These are phyloP conservation scores for Mallotus japonicus DNA, from an alignment of 441 rosid genomes.

Conservation along the genomic window DNA sequence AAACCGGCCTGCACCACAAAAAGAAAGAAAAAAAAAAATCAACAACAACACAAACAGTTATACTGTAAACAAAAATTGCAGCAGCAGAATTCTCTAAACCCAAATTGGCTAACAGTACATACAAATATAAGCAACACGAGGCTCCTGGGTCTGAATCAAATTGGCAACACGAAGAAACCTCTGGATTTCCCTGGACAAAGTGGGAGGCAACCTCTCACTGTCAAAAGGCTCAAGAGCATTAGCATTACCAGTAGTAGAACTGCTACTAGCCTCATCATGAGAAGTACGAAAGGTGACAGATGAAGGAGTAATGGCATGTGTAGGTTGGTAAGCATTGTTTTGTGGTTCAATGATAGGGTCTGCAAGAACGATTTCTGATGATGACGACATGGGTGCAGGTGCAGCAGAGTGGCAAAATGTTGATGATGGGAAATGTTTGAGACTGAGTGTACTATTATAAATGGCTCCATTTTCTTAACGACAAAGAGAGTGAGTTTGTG, in stretches of 20 bases:
- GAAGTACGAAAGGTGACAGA: not conserved
- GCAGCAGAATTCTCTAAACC: not conserved
- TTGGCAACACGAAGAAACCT: conserved; percentile 90
- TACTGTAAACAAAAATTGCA: too few relatives aligned
- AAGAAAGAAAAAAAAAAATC: too few relatives aligned
- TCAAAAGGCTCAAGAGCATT: conserved; percentile 61
- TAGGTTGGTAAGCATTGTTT: conserved; percentile 12
- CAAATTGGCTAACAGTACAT: conserved; percentile 10
- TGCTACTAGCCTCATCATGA: not conserved
- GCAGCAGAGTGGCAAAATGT: conserved; percentile 1
- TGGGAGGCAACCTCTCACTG: conserved; percentile 86
- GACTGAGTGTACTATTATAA: conserved; percentile 5
- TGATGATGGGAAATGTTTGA: conserved; percentile 8
- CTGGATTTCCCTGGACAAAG: conserved; percentile 69
- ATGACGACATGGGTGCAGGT: conserved; percentile 38
- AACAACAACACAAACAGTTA: too few relatives aligned
- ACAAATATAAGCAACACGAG: conserved; percentile 91
- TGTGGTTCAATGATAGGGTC: conserved; percentile 41
- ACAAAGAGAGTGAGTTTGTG: conserved; percentile 22
- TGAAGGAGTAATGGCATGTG: conserved; percentile 36
- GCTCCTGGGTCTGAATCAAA: conserved; percentile 57
- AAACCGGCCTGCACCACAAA: conserved; percentile 63
- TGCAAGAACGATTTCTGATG: conserved; percentile 65
- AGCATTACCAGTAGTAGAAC: not conserved
- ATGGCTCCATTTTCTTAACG: conserved; percentile 17